These are phyloP conservation scores for Umbelopsis sp. DNA, from an alignment of 192 early-diverging fungal species.

Conservation along the genomic window DNA sequence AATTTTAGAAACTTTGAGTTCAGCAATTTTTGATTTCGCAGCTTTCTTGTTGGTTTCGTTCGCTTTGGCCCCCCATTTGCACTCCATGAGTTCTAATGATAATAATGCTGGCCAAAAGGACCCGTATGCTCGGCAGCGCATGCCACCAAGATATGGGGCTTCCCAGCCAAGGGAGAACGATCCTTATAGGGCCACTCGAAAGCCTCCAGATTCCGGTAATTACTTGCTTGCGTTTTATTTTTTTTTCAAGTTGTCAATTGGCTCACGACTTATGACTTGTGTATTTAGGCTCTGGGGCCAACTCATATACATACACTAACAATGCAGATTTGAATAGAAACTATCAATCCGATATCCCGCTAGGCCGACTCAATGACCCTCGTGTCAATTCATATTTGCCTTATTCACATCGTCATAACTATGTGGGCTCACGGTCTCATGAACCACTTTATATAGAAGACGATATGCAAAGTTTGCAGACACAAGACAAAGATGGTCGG, in stretches of 20 bases:
- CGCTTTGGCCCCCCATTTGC: neutral
- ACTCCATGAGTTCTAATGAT: conserved; percentile 11
- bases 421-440: conserved; percentile 8
- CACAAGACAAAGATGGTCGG: conserved; percentile 14
- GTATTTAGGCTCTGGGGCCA: conserved; percentile 2
- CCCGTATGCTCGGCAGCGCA: conserved; percentile 6
- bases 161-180: conserved; percentile 18
- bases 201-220: conserved; percentile 24
- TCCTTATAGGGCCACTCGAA: conserved; percentile 30
- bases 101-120: neutral
- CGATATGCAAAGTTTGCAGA: conserved; percentile 4
- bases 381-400: conserved; percentile 29
- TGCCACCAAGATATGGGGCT: neutral
- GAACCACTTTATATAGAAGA: conserved; percentile 29
- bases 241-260: neutral
- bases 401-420: conserved; percentile 25
- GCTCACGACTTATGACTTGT: neutral
- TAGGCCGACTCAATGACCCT: neutral
- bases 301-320: neutral
- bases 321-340: neutral
- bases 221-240: neutral
- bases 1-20: neutral
- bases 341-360: neutral
- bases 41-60: neutral
- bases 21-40: neutral